Evolutionary conservation across 2,329 filamentous ascomycete species (phyloP).

Genomic region (Grosmannia huntii): DNA sequence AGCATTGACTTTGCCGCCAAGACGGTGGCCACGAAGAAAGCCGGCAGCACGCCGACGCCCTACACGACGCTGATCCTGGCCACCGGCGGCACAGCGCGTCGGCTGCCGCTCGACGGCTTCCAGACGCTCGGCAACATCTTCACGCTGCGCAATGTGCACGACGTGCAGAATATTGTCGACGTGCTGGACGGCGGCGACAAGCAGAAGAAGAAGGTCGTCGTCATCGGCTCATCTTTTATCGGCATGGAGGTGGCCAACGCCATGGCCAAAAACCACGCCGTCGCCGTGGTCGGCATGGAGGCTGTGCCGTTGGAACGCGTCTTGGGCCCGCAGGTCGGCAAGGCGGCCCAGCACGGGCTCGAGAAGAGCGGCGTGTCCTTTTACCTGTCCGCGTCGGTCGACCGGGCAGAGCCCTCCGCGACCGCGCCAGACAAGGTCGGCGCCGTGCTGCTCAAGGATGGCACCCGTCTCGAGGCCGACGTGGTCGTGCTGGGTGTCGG

Average conservation of each 20-base stretch:
- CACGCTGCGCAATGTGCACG: constrained; percentile 61
- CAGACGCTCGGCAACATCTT: constrained; percentile 83
- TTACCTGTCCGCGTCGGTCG: constrained; percentile 65
- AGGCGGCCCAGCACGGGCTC: constrained; percentile 63
- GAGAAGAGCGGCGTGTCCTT: constrained; percentile 88
- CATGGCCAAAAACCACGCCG: constrained; percentile 63
- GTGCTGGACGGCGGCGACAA: constrained; percentile 57
- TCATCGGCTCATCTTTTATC: constrained; percentile 91
- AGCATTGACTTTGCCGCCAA: constrained; percentile 64
- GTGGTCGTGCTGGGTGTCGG: constrained; percentile 86
- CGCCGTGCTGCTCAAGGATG: constrained; percentile 71
- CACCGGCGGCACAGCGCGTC: constrained; percentile 67
- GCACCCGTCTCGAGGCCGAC: constrained; percentile 72
- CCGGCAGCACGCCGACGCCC: constrained; percentile 41
- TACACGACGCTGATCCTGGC: constrained; percentile 89
- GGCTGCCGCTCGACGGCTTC: constrained; percentile 71
- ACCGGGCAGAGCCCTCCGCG: constrained; percentile 63
- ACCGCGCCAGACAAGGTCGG: constrained; percentile 62
- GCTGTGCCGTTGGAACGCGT: constrained; percentile 72
- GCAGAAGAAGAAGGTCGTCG: constrained; percentile 66
- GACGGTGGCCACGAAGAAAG: constrained; percentile 60
- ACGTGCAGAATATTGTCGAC: constrained; percentile 63
- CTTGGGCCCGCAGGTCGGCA: constrained; percentile 70
- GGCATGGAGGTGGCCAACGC: constrained; percentile 96
- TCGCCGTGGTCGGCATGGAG: constrained; percentile 84